Evolutionary conservation across 129 eudicot species (phyloP), one percentile per base, ranked within the genome.

Genomic region (Flaveria linearis): DNA sequence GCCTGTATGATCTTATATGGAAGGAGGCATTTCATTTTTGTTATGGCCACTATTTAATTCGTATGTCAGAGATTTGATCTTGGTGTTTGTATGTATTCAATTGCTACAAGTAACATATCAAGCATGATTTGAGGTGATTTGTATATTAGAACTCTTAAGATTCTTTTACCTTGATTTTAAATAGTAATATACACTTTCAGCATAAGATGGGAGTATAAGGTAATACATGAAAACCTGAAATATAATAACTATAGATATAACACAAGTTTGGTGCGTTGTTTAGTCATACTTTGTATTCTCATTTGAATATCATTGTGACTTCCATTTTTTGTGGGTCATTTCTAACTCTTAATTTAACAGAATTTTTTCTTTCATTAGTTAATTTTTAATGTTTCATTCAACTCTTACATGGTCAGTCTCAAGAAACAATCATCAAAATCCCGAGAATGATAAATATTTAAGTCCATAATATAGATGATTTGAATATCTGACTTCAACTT

Each of bases 1-100:
- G 55, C 73, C 17, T 42, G 73, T 76, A 42, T 41, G 67, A 51
- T 53, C 64, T 7, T 67, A 66, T 36, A 50, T 22, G 43, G 79
- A 73, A 65, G 79, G 16, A 61, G 51, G 55, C 68, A 17, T 73
- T 51, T 39, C 22, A 36, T 81, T 71, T 62, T 81, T 76, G 63
- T 61, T 30, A 55, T 53, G 63, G 33, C 73, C 39, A 30, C 66
- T 76, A 52, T 76, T 52, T 62, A 72, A 69, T 63, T 62, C 4
- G 50, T 42, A 71, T 26, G 75, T 53, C 46, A 22, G 18, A 79
- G 75, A 66, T 80, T 78, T 2, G 18, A 45, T 64, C 71, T 45
- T 72, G 79, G 50, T 72, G 39, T 23, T 45, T 18, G 70, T 72
- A 43, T 79, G 50, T 62, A 20, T 73, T 9, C 61, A 51, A 63